These are phyloP conservation scores for Vaccinium corymbosum DNA, from an alignment of 148 eudicot genomes.

Conservation along the genomic window DNA sequence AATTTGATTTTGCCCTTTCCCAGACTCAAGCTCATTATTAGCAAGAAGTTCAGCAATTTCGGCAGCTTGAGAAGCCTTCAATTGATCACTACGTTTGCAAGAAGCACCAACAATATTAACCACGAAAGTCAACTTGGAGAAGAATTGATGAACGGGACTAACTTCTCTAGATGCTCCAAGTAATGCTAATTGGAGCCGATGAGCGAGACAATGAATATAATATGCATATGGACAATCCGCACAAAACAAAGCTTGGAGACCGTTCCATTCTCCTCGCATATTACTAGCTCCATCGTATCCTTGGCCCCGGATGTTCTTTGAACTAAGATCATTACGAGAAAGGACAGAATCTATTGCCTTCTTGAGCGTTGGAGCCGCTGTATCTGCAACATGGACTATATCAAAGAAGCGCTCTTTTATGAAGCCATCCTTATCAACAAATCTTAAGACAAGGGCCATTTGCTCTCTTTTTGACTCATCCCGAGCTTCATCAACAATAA, in stretches of 20 bases:
- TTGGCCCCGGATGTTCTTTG: conserved; percentile 18
- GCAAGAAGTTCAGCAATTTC: not conserved
- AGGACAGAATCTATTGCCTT: not conserved
- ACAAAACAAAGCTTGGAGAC: not conserved
- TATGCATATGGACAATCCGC: not conserved
- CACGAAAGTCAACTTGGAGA: not conserved
- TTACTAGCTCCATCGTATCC: not conserved
- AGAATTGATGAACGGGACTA: not conserved
- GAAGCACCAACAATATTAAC: not conserved
- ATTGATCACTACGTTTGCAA: not conserved
- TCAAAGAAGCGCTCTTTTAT: conserved; percentile 11
- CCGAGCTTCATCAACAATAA: too few relatives aligned
- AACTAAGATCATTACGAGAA: not conserved
- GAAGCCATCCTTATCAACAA: conserved; percentile 3
- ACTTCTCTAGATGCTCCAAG: not conserved
- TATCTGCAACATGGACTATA: conserved; percentile 4
- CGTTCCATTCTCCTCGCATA: conserved; percentile 18
- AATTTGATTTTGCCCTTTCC: not conserved
- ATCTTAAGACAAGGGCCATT: not conserved
- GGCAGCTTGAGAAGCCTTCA: not conserved
- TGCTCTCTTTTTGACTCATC: too few relatives aligned
- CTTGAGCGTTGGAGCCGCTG: not conserved
- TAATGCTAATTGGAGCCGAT: conserved; percentile 2
- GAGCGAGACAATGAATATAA: not conserved
- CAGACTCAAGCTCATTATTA: not conserved